Evolutionary conservation across 768 basidiomycete species (phyloP).

Genomic region (Terana coerulea): DNA sequence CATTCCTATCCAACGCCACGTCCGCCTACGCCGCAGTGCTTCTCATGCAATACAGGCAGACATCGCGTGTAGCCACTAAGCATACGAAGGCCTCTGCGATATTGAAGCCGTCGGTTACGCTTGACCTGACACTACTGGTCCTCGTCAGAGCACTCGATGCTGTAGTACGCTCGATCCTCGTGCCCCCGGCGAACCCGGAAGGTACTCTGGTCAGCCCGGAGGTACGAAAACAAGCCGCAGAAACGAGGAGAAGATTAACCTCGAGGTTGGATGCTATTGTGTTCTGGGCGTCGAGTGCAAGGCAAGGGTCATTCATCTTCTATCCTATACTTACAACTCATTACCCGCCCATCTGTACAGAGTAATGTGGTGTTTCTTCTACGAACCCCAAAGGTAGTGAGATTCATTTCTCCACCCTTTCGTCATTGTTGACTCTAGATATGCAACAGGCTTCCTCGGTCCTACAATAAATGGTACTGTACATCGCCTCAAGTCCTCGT

Average conservation of each 20-base stretch:
- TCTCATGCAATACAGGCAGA: conserved; percentile 54
- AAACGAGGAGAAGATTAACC: conserved; percentile 33
- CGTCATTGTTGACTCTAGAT: not conserved
- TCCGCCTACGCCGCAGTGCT: conserved; percentile 54
- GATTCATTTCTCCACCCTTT: not conserved
- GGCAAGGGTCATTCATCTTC: conserved; percentile 35
- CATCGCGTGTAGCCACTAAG: no score
- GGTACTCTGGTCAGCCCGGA: conserved; percentile 1
- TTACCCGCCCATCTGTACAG: no score
- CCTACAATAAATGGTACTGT: conserved; percentile 64
- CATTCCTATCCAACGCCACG: conserved; percentile 55
- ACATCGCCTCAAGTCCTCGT: not conserved
- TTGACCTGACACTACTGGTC: conserved; percentile 66
- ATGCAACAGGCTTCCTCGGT: conserved; percentile 46
- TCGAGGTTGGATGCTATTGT: conserved; percentile 57
- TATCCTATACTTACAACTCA: not conserved
- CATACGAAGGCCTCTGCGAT: no score
- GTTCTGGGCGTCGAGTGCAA: conserved; percentile 76
- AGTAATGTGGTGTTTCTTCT: conserved; percentile 90
- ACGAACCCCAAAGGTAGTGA: conserved; percentile 68
- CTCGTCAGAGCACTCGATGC: conserved; percentile 70
- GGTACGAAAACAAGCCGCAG: conserved; percentile 17
- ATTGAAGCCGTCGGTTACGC: conserved; percentile 52
- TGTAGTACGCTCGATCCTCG: conserved; percentile 48
- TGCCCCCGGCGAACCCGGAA: conserved; percentile 16